Conservation (phyloP, 495 filamentous ascomycete genomes). For the Acidiella bohemica region DNA sequence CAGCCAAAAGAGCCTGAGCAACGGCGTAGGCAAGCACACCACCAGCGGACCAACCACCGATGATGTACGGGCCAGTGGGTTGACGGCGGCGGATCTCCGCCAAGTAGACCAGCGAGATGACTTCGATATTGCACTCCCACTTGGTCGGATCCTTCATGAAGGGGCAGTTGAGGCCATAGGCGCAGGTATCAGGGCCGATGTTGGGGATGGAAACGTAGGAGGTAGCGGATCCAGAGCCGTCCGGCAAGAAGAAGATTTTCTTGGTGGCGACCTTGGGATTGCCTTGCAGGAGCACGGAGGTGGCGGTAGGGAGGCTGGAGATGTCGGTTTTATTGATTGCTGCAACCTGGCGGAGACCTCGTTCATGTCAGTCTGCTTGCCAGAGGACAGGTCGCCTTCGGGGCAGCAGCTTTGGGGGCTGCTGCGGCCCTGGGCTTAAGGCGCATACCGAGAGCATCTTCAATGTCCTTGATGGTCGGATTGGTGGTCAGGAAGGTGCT, state of each 20-base stretch:
- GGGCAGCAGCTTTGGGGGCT: slow-evolving; percentile 13
- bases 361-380: slow-evolving; percentile 25
- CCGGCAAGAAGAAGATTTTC: slow-evolving; percentile 61
- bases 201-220: slow-evolving; percentile 49
- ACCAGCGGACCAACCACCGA: slow-evolving; percentile 73
- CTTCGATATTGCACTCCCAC: slow-evolving; percentile 41
- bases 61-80: slow-evolving; percentile 57
- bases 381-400: slow-evolving; percentile 5
- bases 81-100: slow-evolving; percentile 58
- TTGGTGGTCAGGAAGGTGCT: slow-evolving; percentile 33
- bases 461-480: slow-evolving; percentile 32
- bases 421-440: slow-evolving; percentile 24
- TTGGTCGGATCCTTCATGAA: slow-evolving; percentile 50
- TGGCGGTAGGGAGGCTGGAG: slow-evolving; percentile 32
- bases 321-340: slow-evolving; percentile 24
- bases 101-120: slow-evolving; percentile 44
- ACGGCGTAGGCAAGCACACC: slow-evolving; percentile 83
- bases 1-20: slow-evolving; percentile 52
- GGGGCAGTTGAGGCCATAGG: slow-evolving; percentile 52
- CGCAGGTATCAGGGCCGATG: slow-evolving; percentile 39
- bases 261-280: slow-evolving; percentile 42
- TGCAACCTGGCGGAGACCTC: slow-evolving; percentile 27
- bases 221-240: slow-evolving; percentile 57
- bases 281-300: slow-evolving; percentile 40
- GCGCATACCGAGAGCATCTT: slow-evolving; percentile 34